phyloP scores from a whole-genome alignment of 148 eudicot genomes.

The Rhododendron ovatum region DNA sequence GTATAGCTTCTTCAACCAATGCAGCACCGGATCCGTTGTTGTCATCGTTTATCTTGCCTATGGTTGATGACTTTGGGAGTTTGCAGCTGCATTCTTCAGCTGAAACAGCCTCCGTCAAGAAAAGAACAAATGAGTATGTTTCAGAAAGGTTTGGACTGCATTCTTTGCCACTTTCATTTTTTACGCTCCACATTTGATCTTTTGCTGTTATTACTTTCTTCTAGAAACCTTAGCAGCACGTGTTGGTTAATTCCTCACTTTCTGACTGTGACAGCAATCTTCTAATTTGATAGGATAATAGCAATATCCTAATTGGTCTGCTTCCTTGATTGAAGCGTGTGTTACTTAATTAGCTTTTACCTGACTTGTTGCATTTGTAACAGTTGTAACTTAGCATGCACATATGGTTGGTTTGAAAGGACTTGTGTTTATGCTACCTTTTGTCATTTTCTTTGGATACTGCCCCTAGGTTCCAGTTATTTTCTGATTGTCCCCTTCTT shows the following conservation, averaged over 20 bases:
- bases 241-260: background rate
- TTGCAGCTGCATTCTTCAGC: slow-evolving; percentile 48
- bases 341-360: background rate
- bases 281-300: too few relatives aligned
- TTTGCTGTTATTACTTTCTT: background rate
- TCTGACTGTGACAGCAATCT: background rate
- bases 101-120: slow-evolving; percentile 44
- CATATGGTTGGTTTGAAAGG: background rate
- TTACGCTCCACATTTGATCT: background rate
- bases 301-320: background rate
- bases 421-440: background rate
- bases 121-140: slow-evolving; percentile 39
- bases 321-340: background rate
- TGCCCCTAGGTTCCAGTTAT: background rate
- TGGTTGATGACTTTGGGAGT: slow-evolving; percentile 64
- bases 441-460: background rate
- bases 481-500: background rate
- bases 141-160: slow-evolving; percentile 51
- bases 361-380: background rate
- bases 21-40: slow-evolving; percentile 80
- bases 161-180: slow-evolving; percentile 6
- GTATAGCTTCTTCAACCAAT: slow-evolving; percentile 47
- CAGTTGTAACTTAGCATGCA: background rate
- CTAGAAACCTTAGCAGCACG: background rate
- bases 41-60: slow-evolving; percentile 89